These are phyloP conservation scores for Periglandula ipomoeae DNA, from an alignment of 2,329 filamentous ascomycete genomes.

Conservation along the genomic window DNA sequence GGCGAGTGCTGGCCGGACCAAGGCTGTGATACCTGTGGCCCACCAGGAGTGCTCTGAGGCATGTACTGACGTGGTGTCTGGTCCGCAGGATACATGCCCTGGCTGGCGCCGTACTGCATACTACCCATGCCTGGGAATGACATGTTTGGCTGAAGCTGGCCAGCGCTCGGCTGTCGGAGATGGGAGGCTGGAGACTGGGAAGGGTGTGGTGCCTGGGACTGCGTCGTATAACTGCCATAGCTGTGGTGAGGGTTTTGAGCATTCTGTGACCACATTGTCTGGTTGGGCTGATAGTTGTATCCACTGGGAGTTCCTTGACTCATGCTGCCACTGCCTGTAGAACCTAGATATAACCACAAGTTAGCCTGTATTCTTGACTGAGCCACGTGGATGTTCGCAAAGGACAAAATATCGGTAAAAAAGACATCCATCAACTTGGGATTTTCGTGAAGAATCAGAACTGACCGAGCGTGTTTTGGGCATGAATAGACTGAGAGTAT, in stretches of 20 bases:
- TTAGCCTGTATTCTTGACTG: neutral
- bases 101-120: conserved; percentile 47
- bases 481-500: conserved; percentile 63
- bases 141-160: conserved; percentile 49
- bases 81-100: conserved; percentile 52
- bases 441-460: conserved; percentile 49
- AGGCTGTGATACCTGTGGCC: conserved; percentile 40
- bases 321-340: conserved; percentile 40
- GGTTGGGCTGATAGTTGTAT: conserved; percentile 54
- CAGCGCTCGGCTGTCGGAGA: conserved; percentile 46
- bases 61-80: conserved; percentile 59
- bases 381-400: no score
- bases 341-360: conserved; percentile 27
- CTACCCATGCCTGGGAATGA: conserved; percentile 56
- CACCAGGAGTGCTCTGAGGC: conserved; percentile 48
- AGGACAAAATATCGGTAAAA: no score
- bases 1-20: conserved; percentile 55
- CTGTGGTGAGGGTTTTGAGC: conserved; percentile 53
- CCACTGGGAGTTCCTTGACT: conserved; percentile 46
- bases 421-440: no score
- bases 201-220: conserved; percentile 40
- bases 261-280: conserved; percentile 56
- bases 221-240: conserved; percentile 44
- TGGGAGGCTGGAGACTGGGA: conserved; percentile 51
- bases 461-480: conserved; percentile 62